Percentiles rank a stretch among this genome's conserved stretches.
phyloP scores from a whole-genome alignment of 495 filamentous ascomycete genomes.

The Neurospora discreta region DNA sequence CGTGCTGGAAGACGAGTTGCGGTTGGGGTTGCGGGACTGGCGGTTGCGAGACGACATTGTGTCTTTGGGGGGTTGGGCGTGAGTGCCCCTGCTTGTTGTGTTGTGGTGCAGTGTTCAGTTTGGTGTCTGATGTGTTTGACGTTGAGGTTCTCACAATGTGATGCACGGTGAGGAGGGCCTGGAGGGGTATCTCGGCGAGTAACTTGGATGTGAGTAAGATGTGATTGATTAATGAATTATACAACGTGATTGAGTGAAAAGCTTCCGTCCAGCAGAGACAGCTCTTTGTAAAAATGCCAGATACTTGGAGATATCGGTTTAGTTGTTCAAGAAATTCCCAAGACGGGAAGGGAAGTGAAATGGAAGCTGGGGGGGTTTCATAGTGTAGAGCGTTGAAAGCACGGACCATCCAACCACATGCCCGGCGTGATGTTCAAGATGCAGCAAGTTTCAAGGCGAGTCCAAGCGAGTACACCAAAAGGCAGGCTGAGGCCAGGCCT shows the following conservation, averaged over 20 bases:
- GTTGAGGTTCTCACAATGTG: neutral
- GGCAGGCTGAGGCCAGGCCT: neutral
- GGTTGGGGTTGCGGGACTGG: conserved; percentile 34
- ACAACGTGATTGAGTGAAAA: neutral
- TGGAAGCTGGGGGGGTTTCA: neutral
- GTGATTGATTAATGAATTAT: neutral
- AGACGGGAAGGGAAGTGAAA: neutral
- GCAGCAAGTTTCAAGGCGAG: neutral
- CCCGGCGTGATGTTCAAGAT: neutral
- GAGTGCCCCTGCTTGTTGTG: neutral
- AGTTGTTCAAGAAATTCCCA: neutral
- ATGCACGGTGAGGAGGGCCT: neutral
- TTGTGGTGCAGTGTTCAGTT: neutral
- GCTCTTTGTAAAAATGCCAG: neutral
- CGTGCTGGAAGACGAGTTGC: conserved; percentile 30
- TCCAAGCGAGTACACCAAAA: neutral
- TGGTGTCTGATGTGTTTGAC: too few relatives aligned
- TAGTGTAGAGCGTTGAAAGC: neutral
- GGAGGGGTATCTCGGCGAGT: neutral
- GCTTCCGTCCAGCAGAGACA: neutral
- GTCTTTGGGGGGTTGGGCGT: neutral
- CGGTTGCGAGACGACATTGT: conserved; percentile 36
- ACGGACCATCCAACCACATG: neutral
- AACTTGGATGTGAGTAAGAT: neutral
- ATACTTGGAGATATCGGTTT: neutral